A percentile compares a stretch with the other conserved stretches of the same genome.
Conservation (phyloP, 257 asterid genomes). For the Plantago ovata region DNA sequence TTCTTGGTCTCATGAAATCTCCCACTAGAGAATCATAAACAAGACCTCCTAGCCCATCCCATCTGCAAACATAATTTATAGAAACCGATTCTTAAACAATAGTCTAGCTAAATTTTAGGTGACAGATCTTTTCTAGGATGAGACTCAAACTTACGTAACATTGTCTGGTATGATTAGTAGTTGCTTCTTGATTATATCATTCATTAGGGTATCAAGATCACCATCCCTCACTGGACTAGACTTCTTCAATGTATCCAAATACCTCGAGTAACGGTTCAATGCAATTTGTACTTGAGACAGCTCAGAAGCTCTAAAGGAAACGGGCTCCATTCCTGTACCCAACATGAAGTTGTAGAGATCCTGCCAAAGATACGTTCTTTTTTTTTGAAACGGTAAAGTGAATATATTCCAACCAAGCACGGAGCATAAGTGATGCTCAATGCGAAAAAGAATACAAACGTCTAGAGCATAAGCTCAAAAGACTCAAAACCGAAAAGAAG, state of each 20-base stretch:
- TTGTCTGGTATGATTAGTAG: constrained; percentile 64
- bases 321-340: constrained; percentile 71
- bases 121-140: background rate
- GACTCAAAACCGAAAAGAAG: too few relatives aligned
- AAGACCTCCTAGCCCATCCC: constrained; percentile 61
- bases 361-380: too few relatives aligned
- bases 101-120: background rate
- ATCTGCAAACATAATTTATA: constrained; percentile 36
- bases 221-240: constrained; percentile 45
- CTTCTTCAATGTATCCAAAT: constrained; percentile 44
- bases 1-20: constrained; percentile 91
- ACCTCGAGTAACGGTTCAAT: constrained; percentile 54
- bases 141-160: constrained; percentile 41
- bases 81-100: background rate
- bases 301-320: constrained; percentile 50
- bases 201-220: constrained; percentile 59
- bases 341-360: constrained; percentile 84
- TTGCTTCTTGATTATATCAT: constrained; percentile 65
- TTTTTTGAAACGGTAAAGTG: too few relatives aligned
- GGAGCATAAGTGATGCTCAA: too few relatives aligned
- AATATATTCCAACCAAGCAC: too few relatives aligned
- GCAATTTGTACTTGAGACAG: constrained; percentile 37
- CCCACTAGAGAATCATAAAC: constrained; percentile 51
- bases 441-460: too few relatives aligned
- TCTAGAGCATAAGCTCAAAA: too few relatives aligned